These are phyloP conservation scores for Bimuria novae-zelandiae DNA, from an alignment of 2,329 filamentous ascomycete genomes.

Conservation along the genomic window DNA sequence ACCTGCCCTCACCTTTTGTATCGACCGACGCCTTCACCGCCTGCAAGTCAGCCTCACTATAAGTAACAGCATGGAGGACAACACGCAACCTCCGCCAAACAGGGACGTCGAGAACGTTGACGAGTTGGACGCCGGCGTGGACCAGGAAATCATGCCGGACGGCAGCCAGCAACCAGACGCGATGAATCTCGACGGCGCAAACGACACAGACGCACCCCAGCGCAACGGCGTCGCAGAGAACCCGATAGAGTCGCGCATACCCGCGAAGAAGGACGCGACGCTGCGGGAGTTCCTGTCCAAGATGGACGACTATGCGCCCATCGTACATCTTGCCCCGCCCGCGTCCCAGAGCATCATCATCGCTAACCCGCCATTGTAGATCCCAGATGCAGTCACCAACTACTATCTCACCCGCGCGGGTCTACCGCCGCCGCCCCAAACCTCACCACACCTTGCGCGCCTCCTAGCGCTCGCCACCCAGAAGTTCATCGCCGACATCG, in stretches of 20 bases:
- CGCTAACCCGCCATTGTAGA: conserved; percentile 63
- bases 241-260: conserved; percentile 65
- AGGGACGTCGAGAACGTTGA: conserved; percentile 40
- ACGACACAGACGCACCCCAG: conserved; percentile 38
- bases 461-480: conserved; percentile 97
- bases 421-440: conserved; percentile 88
- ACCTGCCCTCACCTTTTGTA: conserved; percentile 15
- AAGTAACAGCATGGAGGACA: conserved; percentile 39
- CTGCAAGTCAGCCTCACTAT: neutral
- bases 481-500: conserved; percentile 97
- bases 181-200: conserved; percentile 50
- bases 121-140: conserved; percentile 47
- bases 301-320: conserved; percentile 98
- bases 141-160: conserved; percentile 48
- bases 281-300: conserved; percentile 90
- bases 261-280: conserved; percentile 87
- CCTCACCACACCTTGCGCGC: conserved; percentile 85
- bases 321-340: conserved; percentile 63
- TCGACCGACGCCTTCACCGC: neutral
- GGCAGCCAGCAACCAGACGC: conserved; percentile 43
- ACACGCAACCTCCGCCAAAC: conserved; percentile 33
- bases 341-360: conserved; percentile 4
- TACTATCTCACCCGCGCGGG: conserved; percentile 98
- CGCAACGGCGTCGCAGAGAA: conserved; percentile 47
- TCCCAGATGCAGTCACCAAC: conserved; percentile 94